phyloP scores from a whole-genome alignment of 805 yeast genomes.

The Starmerella bacillaris region DNA sequence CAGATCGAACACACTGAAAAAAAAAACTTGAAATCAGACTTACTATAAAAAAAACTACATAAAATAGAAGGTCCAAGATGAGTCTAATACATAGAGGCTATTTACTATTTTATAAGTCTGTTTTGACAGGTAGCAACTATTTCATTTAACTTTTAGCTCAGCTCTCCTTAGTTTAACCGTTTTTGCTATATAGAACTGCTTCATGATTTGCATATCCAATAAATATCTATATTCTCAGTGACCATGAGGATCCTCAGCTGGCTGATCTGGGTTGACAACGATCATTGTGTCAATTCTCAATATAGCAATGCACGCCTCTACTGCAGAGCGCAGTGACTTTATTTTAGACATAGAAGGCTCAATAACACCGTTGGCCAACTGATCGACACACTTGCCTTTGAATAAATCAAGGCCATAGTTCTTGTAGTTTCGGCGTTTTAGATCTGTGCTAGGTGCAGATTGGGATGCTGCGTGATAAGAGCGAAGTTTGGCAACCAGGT shows the following conservation, averaged over 20 bases:
- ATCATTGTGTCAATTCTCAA: constrained; percentile 97
- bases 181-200: too few species aligned
- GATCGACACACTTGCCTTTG: constrained; percentile 82
- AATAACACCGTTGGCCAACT: constrained; percentile 64
- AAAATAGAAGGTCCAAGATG: too few species aligned
- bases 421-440: constrained; percentile 67
- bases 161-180: too few species aligned
- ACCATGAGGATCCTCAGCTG: constrained; percentile 67
- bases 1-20: too few species aligned
- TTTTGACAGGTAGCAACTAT: too few species aligned
- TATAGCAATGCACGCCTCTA: constrained; percentile 96
- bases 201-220: too few species aligned
- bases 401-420: constrained; percentile 86
- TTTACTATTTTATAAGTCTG: too few species aligned
- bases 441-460: constrained; percentile 63
- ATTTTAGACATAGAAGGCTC: constrained; percentile 92
- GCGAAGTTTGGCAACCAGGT: constrained; percentile 83
- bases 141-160: too few species aligned
- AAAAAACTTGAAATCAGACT: too few species aligned
- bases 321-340: constrained; percentile 82
- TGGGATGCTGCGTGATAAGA: constrained; percentile 94
- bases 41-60: too few species aligned
- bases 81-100: too few species aligned
- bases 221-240: too few species aligned
- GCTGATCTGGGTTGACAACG: constrained; percentile 84